Evolutionary conservation across 2,329 filamentous ascomycete species (phyloP).

Genomic region (Simplicillium sp.): DNA sequence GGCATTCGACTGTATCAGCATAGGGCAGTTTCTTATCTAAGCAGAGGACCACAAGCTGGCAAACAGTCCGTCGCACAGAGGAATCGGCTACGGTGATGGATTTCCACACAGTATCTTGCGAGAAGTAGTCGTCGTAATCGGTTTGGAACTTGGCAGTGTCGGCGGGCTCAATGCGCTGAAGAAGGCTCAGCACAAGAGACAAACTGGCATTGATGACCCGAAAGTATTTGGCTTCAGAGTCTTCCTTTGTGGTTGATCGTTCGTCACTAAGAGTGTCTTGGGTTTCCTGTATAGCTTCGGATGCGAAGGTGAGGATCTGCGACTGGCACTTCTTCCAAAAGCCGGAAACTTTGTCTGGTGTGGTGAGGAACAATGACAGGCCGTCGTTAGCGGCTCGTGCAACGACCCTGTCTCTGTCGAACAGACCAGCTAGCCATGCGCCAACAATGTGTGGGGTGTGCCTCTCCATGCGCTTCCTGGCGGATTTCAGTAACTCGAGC

Average conservation of each 20-base stretch:
- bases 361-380: slow-evolving; percentile 64
- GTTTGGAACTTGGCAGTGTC: slow-evolving; percentile 52
- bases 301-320: slow-evolving; percentile 74
- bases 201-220: slow-evolving; percentile 56
- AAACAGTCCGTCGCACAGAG: slow-evolving; percentile 39
- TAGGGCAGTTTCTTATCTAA: slow-evolving; percentile 39
- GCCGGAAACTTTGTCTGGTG: slow-evolving; percentile 64
- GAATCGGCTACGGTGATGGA: slow-evolving; percentile 54
- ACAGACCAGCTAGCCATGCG: slow-evolving; percentile 84
- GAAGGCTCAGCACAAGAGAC: slow-evolving; percentile 42
- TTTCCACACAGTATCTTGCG: slow-evolving; percentile 57
- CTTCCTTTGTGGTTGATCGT: slow-evolving; percentile 72
- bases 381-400: slow-evolving; percentile 70
- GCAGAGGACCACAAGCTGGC: slow-evolving; percentile 39
- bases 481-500: slow-evolving; percentile 47
- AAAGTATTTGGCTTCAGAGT: slow-evolving; percentile 76
- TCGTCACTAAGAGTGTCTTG: slow-evolving; percentile 80
- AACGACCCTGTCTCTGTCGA: slow-evolving; percentile 74
- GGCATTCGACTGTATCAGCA: slow-evolving; percentile 39
- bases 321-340: slow-evolving; percentile 77
- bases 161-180: slow-evolving; percentile 34
- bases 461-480: slow-evolving; percentile 75
- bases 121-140: slow-evolving; percentile 58
- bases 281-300: slow-evolving; percentile 72
- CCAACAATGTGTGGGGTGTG: slow-evolving; percentile 70